These are phyloP conservation scores for Pleurozium schreberi DNA, from an alignment of 225 moss, liverwort and hornwort genomes.

Conservation along the genomic window DNA sequence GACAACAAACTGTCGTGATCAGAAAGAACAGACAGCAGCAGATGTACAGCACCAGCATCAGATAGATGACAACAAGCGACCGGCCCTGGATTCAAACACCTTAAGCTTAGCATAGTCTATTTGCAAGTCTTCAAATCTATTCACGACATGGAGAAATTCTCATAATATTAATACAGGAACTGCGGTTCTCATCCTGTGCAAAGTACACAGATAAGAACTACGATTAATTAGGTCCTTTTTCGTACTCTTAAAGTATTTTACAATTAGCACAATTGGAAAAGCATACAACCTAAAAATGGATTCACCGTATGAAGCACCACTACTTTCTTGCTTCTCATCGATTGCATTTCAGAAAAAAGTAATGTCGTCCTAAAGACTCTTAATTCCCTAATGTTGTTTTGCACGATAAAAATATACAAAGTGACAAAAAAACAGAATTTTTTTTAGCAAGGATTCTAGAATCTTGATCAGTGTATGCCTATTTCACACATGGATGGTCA, in stretches of 20 bases:
- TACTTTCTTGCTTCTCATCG: not conserved
- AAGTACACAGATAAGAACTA: too few species aligned
- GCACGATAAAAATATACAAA: too few species aligned
- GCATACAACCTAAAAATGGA: not conserved
- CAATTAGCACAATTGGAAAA: not conserved
- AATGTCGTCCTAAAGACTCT: too few species aligned
- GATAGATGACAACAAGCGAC: not conserved
- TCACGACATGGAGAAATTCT: not conserved
- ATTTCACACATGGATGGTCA: not conserved
- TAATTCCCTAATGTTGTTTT: too few species aligned
- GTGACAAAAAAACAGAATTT: too few species aligned
- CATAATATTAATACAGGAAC: not conserved
- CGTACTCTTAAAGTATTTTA: not conserved
- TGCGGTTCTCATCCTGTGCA: not conserved
- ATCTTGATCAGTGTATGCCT: not conserved
- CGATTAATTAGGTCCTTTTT: not conserved
- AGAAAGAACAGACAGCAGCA: not conserved
- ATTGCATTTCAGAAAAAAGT: not conserved
- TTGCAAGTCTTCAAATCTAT: not conserved
- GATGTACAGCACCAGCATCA: not conserved
- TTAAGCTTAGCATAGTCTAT: not conserved
- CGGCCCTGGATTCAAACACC: constrained; percentile 3
- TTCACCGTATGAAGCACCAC: not conserved
- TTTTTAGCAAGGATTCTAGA: too few species aligned
- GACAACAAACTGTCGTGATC: not conserved